Evolutionary conservation across 345 rosid genomes (phyloP), one percentile per base, ranked within the genome.

Genomic region (Adansonia digitata): DNA sequence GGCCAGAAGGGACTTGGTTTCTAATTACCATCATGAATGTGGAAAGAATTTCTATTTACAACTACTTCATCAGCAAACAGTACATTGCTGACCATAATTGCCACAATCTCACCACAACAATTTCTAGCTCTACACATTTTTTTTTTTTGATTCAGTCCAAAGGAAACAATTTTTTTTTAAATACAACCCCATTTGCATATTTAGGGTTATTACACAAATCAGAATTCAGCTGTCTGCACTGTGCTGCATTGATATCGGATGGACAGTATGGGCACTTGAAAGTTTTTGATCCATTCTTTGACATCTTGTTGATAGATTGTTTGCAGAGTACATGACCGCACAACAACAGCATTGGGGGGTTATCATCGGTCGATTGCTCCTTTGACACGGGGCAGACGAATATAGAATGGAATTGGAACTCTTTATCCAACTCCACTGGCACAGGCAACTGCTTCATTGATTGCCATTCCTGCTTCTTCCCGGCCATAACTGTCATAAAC

Each of bases 261-360:
- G 88, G 86, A 45, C 97, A 91, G 77, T 71, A 84, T 0, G 92
- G 93, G 63, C 97, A 91, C 82, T 86, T 86, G 77, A 91, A 91
- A 18, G 71, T 37, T 74, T 77, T 78, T 12, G 91, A 51, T 68
- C 77, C 61, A 74, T 86, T 85, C 82, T 83, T 86, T 35, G 87
- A 79, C 81, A 91, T 85, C 83, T 79, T 88, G 45, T 70, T 80
- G 68, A 89, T 77, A 5, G 97, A 84, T 61, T 88, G 81, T 82
- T 81, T 85, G 84, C 91, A 84, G 34, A 89, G 85, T 35, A 89
- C 97, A 45, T 91, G 97, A 22, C 89, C 84, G 22, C 97, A 89
- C 12, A 86, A 24, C 87, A 91, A 80, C 89, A 91, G 67, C 90
- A 91, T 87, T 1, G 92, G 89, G 0, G 94, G 97, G 72, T 91